A percentile compares a stretch with the other conserved stretches of the same genome.
phyloP scores from a whole-genome alignment of 768 basidiomycete genomes.

The Jaapia argillacea region DNA sequence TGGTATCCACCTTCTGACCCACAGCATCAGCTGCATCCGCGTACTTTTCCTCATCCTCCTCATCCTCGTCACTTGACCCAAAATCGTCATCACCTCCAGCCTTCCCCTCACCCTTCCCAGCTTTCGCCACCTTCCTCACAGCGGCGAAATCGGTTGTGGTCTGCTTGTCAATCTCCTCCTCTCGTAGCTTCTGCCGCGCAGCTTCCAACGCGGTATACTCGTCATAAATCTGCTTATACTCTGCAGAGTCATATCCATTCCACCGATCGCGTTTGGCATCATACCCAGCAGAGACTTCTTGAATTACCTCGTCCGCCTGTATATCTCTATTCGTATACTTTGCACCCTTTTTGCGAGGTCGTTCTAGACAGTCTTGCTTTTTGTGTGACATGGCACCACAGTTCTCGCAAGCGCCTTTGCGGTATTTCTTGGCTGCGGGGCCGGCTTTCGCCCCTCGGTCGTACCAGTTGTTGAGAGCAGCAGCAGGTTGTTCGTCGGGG shows the following conservation, averaged over 20 bases:
- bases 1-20: conserved; percentile 95
- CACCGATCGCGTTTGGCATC: conserved; percentile 96
- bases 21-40: conserved; percentile 97
- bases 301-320: conserved; percentile 83
- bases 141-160: conserved; percentile 87
- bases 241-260: conserved; percentile 93
- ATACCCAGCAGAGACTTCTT: conserved; percentile 68
- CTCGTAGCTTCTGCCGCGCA: conserved; percentile 80
- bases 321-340: conserved; percentile 88
- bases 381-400: conserved; percentile 97
- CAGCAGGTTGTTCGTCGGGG: conserved; percentile 42
- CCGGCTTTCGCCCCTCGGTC: conserved; percentile 78
- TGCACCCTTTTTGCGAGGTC: conserved; percentile 93
- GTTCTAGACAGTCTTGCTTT: conserved; percentile 85
- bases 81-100: conserved; percentile 76
- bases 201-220: conserved; percentile 92
- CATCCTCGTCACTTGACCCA: conserved; percentile 93
- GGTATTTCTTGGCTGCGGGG: conserved; percentile 91
- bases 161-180: conserved; percentile 97
- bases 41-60: conserved; percentile 95
- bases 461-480: conserved; percentile 86
- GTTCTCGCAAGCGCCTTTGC: conserved; percentile 98
- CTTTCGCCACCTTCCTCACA: conserved; percentile 92
- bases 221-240: conserved; percentile 81
- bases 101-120: conserved; percentile 64